phyloP scores from a whole-genome alignment of 805 yeast genomes.

The Aciculoconidium aculeatum region DNA sequence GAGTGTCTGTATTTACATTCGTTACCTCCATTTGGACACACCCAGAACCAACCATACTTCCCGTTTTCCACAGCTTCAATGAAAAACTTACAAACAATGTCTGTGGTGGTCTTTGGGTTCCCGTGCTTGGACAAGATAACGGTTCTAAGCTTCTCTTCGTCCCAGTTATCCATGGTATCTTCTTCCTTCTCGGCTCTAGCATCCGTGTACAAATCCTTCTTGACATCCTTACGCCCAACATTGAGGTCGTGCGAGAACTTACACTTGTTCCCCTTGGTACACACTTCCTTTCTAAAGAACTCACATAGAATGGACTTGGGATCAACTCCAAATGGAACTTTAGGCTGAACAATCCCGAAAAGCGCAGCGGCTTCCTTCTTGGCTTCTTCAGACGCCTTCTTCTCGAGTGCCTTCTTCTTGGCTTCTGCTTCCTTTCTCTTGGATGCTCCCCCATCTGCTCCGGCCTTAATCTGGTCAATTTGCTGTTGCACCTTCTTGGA shows the following conservation, averaged over 20 bases:
- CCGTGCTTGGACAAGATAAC: slow-evolving; percentile 93
- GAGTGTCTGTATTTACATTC: slow-evolving; percentile 94
- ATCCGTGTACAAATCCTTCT: slow-evolving; percentile 91
- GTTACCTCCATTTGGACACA: slow-evolving; percentile 90
- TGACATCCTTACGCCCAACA: slow-evolving; percentile 80
- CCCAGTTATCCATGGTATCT: slow-evolving; percentile 96
- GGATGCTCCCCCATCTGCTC: slow-evolving; percentile 42
- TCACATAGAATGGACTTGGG: slow-evolving; percentile 92
- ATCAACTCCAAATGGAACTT: slow-evolving; percentile 94
- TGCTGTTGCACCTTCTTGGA: slow-evolving; percentile 75
- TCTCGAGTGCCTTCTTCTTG: slow-evolving; percentile 64
- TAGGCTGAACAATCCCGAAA: slow-evolving; percentile 68
- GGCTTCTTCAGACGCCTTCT: slow-evolving; percentile 87
- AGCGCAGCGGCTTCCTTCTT: slow-evolving; percentile 80
- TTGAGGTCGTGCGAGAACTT: slow-evolving; percentile 87
- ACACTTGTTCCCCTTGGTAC: slow-evolving; percentile 82
- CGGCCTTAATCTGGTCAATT: slow-evolving; percentile 38
- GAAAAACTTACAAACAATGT: slow-evolving; percentile 87
- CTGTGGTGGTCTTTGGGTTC: slow-evolving; percentile 89
- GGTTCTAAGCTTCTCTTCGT: slow-evolving; percentile 84
- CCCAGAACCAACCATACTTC: slow-evolving; percentile 99
- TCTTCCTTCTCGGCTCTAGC: slow-evolving; percentile 65
- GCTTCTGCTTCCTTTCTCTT: slow-evolving; percentile 73
- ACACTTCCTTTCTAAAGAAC: slow-evolving; percentile 77
- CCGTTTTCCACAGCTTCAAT: slow-evolving; percentile 96